phyloP scores from a whole-genome alignment of 73 alveolate species.

The Diophrys appendiculata region DNA sequence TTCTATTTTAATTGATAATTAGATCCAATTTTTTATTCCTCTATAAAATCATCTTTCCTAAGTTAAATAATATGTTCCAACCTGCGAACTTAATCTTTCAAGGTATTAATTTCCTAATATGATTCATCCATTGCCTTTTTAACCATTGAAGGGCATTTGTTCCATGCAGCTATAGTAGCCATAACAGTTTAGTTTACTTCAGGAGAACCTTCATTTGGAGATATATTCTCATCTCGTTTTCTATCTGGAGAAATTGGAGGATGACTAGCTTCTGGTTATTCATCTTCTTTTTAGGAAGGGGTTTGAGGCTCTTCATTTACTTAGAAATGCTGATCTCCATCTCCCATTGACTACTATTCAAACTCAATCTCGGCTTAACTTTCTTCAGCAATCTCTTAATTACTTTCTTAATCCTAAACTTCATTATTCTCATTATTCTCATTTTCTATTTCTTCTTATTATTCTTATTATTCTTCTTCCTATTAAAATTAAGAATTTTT shows the following conservation, averaged over 20 bases:
- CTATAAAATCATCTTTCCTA: conserved; percentile 7
- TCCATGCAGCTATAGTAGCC: conserved; percentile 38
- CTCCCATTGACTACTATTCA: neutral
- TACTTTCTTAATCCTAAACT: neutral
- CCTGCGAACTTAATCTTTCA: conserved; percentile 11
- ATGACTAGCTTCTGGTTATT: conserved; percentile 3
- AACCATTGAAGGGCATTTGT: conserved; percentile 16
- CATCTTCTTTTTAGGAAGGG: neutral
- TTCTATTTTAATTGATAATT: neutral
- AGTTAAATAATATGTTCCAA: conserved; percentile 8
- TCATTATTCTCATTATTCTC: neutral
- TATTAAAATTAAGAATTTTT: neutral
- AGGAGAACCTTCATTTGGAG: neutral
- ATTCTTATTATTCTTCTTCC: neutral
- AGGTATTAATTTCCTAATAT: neutral
- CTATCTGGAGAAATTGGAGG: neutral
- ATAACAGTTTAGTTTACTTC: neutral
- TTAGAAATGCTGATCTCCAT: no score
- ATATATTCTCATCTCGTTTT: neutral
- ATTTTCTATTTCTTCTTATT: conserved; percentile 1
- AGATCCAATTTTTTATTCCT: conserved; percentile 8
- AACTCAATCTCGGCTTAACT: neutral
- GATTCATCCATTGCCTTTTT: conserved; percentile 25
- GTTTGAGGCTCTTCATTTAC: neutral
- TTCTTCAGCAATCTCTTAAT: neutral